These are phyloP conservation scores for Ophiostoma tasmaniense DNA, from an alignment of 2,329 filamentous ascomycete genomes.

Conservation along the genomic window DNA sequence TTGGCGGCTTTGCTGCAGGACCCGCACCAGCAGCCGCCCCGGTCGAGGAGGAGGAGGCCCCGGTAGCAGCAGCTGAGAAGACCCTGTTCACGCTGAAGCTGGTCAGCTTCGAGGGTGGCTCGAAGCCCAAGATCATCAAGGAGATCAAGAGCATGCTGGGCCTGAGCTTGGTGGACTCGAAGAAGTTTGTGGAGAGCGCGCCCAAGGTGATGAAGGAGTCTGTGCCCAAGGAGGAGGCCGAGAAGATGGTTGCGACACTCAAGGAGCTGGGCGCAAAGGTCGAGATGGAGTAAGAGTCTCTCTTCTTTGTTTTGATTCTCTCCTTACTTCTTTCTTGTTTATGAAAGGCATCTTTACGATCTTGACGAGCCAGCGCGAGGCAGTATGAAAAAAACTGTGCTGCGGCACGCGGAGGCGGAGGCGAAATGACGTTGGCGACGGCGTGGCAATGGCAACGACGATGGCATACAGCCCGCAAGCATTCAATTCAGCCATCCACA, in stretches of 20 bases:
- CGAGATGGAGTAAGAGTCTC: constrained; percentile 69
- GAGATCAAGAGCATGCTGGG: constrained; percentile 96
- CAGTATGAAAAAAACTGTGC: constrained; percentile 4
- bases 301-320: neutral
- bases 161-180: constrained; percentile 93
- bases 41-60: constrained; percentile 73
- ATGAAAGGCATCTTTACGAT: constrained; percentile 1
- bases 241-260: constrained; percentile 92
- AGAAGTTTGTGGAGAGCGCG: constrained; percentile 99
- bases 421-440: neutral
- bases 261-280: constrained; percentile 88
- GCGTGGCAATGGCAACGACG: neutral
- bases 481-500: neutral
- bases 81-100: constrained; percentile 96
- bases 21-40: constrained; percentile 51
- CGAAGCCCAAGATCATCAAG: constrained; percentile 99
- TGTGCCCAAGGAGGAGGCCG: constrained; percentile 95
- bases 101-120: constrained; percentile 71
- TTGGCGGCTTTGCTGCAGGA: constrained; percentile 75
- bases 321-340: neutral
- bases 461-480: neutral
- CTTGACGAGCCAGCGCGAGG: neutral
- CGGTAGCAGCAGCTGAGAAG: constrained; percentile 86
- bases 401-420: neutral
- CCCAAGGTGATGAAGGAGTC: constrained; percentile 99